Percentiles rank a stretch among this genome's conserved stretches.
These are phyloP conservation scores for Breynia disticha DNA, from an alignment of 441 rosid genomes.

Conservation along the genomic window DNA sequence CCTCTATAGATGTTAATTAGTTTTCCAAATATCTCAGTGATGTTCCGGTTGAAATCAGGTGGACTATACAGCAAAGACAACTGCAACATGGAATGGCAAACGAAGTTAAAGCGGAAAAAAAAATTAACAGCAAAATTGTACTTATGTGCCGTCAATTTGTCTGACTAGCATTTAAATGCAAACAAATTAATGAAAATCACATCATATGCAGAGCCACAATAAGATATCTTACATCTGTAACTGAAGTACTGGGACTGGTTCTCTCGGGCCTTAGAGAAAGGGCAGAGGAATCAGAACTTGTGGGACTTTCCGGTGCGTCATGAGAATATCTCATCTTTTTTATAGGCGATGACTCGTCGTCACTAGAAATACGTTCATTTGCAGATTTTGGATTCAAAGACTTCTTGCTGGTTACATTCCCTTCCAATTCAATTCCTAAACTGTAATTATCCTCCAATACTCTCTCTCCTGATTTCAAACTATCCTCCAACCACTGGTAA, in stretches of 20 bases:
- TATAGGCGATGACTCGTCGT: constrained; percentile 25
- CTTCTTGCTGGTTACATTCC: constrained; percentile 11
- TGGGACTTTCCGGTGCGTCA: constrained; percentile 26
- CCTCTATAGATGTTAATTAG: constrained; percentile 86
- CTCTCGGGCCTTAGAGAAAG: constrained; percentile 25
- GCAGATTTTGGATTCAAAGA: constrained; percentile 18
- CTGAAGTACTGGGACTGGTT: constrained; percentile 23
- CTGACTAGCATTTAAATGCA: not conserved
- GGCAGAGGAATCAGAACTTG: constrained; percentile 22
- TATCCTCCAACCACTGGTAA: constrained; percentile 85
- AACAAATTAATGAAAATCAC: no score
- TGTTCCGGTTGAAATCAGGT: constrained; percentile 74
- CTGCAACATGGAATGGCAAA: constrained; percentile 20
- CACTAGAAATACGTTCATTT: constrained; percentile 16
- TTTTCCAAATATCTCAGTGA: constrained; percentile 82
- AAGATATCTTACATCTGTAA: constrained; percentile 37
- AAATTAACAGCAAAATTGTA: not conserved
- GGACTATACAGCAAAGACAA: constrained; percentile 51
- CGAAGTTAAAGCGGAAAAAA: constrained; percentile 14
- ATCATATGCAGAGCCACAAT: not conserved
- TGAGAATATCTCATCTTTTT: constrained; percentile 28
- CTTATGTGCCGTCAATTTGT: not conserved
- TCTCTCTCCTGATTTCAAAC: constrained; percentile 57
- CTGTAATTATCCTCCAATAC: constrained; percentile 54
- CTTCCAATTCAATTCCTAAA: constrained; percentile 31